Conservation (phyloP, 1,139 yeast species). For the Saccharomycopsis hybrid region DNA sequence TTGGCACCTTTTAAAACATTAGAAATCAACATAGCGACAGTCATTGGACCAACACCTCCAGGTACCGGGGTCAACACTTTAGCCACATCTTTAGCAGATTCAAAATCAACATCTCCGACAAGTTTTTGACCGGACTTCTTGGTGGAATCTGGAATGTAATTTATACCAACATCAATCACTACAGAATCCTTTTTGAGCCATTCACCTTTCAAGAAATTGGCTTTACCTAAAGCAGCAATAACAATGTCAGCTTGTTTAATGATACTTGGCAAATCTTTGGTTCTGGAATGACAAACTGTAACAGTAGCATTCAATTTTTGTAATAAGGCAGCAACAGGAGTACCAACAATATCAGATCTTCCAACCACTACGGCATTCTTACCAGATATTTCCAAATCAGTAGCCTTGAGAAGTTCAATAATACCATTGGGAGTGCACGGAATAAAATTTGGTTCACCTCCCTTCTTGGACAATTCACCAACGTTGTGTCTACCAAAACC, state of each 20-base stretch:
- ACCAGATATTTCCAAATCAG: slow-evolving; percentile 53
- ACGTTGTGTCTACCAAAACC: slow-evolving; percentile 72
- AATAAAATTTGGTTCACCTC: slow-evolving; percentile 62
- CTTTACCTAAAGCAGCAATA: slow-evolving; percentile 70
- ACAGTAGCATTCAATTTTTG: slow-evolving; percentile 72
- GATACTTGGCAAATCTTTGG: slow-evolving; percentile 44
- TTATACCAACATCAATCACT: slow-evolving; percentile 76
- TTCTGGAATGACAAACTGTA: slow-evolving; percentile 61
- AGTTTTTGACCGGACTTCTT: slow-evolving; percentile 60
- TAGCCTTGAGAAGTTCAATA: slow-evolving; percentile 58
- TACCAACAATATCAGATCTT: slow-evolving; percentile 78
- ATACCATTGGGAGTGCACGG: slow-evolving; percentile 83
- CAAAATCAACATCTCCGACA: slow-evolving; percentile 75
- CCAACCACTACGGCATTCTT: slow-evolving; percentile 75
- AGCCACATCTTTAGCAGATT: slow-evolving; percentile 46
- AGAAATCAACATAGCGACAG: slow-evolving; percentile 73
- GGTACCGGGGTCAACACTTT: slow-evolving; percentile 74
- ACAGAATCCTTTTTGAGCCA: slow-evolving; percentile 66
- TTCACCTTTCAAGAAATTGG: slow-evolving; percentile 64
- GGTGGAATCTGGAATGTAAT: slow-evolving; percentile 56
- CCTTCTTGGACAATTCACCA: slow-evolving; percentile 69
- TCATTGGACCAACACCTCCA: slow-evolving; percentile 90
- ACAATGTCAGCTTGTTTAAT: slow-evolving; percentile 64
- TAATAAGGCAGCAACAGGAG: slow-evolving; percentile 69
- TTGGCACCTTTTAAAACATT: slow-evolving; percentile 65